Base-by-base conservation (phyloP, 164 flowering plant genomes). In the Nymphaea thermarum region DNA sequence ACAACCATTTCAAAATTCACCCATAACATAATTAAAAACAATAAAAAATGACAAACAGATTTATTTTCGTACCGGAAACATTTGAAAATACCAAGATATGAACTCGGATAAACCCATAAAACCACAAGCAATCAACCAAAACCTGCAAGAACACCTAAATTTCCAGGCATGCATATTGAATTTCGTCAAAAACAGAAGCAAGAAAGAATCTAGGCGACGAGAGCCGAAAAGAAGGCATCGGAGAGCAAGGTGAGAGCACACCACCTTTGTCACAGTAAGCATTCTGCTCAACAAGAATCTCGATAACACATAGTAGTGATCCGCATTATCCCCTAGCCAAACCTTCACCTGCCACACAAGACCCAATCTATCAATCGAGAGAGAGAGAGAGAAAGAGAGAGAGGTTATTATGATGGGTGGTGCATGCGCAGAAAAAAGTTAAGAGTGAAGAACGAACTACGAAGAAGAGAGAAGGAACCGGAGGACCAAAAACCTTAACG, bases 311-410 rank as follows among this genome's bases (percentile, higher is more conserved):
- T 94, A 94, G 73, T 94, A 94, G 78, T 91, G 98, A 84, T 93
- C 97, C 3, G 96, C 97, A 74, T 93, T 87, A 71, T 89, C 97
- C 15, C 98, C 97, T 60, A 91, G 71, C 98, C 98, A 94, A 0
- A 91, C 97, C 72, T 90, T 89, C 12, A 94, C 98, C 98, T 94
- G 81, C 64, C 10, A 55, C 16, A 55, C 16, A 8, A 8, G 15
- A 62, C 3, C 36, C 36, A 12, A 62, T 57, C 62, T 68, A 57
- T 51, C 68, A 60, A 60, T 41, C 64, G 36, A 25, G 36, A 25
- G 36, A 25, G 36, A 25, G 36, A 25, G 36, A 25, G 36, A 25
- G 36, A 25, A 1, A 25, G 36, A 25, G 36, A 25, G 36, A 25
- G 36, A 25, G 36, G 1, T 25, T 42, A 11, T 14, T 44, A 66